A percentile compares a stretch with the other conserved stretches of the same genome.
These are phyloP conservation scores for Hericium alpestre DNA, from an alignment of 768 basidiomycete genomes.

Conservation along the genomic window DNA sequence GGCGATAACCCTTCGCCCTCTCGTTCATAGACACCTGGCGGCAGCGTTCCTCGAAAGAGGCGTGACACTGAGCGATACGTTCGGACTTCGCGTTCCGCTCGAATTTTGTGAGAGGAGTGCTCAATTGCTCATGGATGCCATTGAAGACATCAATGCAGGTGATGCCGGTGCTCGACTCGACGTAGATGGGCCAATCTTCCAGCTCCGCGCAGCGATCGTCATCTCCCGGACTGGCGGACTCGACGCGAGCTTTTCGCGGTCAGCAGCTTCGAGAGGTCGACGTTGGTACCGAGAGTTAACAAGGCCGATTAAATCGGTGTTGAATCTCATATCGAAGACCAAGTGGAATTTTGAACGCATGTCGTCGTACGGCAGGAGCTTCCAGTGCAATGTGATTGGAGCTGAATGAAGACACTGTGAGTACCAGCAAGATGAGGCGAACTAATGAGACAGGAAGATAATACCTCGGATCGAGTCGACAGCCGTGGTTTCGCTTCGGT, in stretches of 20 bases:
- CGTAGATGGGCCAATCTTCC: slow-evolving; percentile 30
- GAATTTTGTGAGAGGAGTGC: slow-evolving; percentile 31
- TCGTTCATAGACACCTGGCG: slow-evolving; percentile 32
- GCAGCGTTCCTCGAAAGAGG: slow-evolving; percentile 26
- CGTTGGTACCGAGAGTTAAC: slow-evolving; percentile 16
- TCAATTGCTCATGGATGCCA: slow-evolving; percentile 42
- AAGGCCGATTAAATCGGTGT: slow-evolving; percentile 21
- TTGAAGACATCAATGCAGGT: slow-evolving; percentile 49
- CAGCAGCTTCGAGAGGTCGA: slow-evolving; percentile 25
- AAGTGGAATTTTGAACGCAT: slow-evolving; percentile 26
- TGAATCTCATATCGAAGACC: slow-evolving; percentile 36
- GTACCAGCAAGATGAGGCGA: neutral
- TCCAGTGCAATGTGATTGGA: slow-evolving; percentile 37
- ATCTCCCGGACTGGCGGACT: slow-evolving; percentile 37
- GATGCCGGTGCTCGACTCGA: slow-evolving; percentile 30
- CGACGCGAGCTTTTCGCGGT: slow-evolving; percentile 33
- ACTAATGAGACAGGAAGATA: no score
- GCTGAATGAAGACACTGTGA: slow-evolving; percentile 15
- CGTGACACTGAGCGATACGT: slow-evolving; percentile 23
- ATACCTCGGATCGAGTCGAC: no score
- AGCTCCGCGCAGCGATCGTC: slow-evolving; percentile 34
- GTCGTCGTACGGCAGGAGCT: slow-evolving; percentile 30
- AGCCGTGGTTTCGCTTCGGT: neutral
- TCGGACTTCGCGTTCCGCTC: slow-evolving; percentile 25
- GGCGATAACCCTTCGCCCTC: slow-evolving; percentile 33